phyloP scores from a whole-genome alignment of 2,329 filamentous ascomycete genomes.

The Neopestalotiopsis sp. region DNA sequence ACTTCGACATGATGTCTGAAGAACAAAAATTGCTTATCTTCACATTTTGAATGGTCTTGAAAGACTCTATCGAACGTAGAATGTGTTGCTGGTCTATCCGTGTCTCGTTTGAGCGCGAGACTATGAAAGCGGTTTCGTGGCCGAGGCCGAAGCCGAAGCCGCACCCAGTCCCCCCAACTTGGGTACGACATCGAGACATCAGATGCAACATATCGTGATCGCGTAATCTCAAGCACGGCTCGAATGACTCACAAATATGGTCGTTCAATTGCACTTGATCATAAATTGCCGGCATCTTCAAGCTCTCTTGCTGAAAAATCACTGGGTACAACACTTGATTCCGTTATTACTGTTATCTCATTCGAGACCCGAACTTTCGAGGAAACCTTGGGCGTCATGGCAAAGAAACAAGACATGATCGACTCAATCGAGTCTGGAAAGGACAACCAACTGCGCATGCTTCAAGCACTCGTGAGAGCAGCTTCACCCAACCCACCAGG shows the following conservation, averaged over 20 bases:
- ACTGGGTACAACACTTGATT: background rate
- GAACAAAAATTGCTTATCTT: background rate
- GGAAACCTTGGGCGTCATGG: background rate
- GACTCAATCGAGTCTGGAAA: background rate
- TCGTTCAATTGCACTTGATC: background rate
- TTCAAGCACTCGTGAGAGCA: conserved; percentile 3
- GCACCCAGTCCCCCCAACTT: background rate
- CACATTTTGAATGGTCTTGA: background rate
- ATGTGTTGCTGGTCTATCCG: too few species aligned
- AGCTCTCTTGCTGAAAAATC: background rate
- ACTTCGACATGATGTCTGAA: background rate
- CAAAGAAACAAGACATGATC: background rate
- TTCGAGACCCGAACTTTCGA: background rate
- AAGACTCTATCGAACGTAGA: background rate
- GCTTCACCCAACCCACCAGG: conserved; percentile 10
- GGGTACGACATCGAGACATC: background rate
- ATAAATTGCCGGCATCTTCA: background rate
- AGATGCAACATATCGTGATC: background rate
- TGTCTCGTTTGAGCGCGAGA: too few species aligned
- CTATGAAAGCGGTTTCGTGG: background rate
- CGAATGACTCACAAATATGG: background rate
- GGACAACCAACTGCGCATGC: background rate
- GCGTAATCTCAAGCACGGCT: background rate
- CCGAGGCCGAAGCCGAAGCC: conserved; percentile 10
- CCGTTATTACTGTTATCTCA: background rate